A percentile compares a stretch with the other conserved stretches of the same genome.
Conservation (phyloP, 257 asterid species). For the Salvia rosmarinus region DNA sequence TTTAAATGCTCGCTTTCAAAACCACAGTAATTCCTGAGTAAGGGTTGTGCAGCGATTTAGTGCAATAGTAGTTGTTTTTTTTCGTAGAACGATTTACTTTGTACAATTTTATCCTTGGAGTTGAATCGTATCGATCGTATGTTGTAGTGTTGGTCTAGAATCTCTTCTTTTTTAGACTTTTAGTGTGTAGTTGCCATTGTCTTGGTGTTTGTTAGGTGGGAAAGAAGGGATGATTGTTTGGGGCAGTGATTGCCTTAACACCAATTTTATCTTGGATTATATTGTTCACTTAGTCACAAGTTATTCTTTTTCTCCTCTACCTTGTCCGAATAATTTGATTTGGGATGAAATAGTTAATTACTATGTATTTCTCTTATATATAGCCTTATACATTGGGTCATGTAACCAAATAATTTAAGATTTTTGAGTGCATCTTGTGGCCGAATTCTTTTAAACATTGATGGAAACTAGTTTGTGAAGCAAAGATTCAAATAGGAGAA, state of each 20-base stretch:
- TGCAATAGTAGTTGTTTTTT: conserved; percentile 27
- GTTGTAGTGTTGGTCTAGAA: conserved; percentile 22
- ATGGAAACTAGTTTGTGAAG: no score
- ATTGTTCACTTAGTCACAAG: not conserved
- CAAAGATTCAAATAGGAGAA: no score
- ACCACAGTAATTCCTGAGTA: conserved; percentile 10
- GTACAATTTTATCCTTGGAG: conserved; percentile 27
- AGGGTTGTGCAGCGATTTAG: conserved; percentile 43
- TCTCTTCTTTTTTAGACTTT: not conserved
- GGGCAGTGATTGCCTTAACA: not conserved
- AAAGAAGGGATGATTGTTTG: conserved; percentile 3
- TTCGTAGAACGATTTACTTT: conserved; percentile 40
- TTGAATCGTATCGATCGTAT: conserved; percentile 22
- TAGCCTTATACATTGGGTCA: no score
- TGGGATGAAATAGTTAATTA: not conserved
- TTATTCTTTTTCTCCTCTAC: not conserved
- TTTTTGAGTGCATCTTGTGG: no score
- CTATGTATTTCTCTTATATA: not conserved
- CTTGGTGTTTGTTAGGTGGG: conserved; percentile 22
- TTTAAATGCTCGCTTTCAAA: conserved; percentile 37
- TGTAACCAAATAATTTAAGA: no score
- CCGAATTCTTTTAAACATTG: no score
- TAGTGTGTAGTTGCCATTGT: not conserved
- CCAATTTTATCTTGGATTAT: not conserved
- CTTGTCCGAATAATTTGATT: not conserved